Conservation (phyloP, 1,139 yeast species). For the Taphrina communis region DNA sequence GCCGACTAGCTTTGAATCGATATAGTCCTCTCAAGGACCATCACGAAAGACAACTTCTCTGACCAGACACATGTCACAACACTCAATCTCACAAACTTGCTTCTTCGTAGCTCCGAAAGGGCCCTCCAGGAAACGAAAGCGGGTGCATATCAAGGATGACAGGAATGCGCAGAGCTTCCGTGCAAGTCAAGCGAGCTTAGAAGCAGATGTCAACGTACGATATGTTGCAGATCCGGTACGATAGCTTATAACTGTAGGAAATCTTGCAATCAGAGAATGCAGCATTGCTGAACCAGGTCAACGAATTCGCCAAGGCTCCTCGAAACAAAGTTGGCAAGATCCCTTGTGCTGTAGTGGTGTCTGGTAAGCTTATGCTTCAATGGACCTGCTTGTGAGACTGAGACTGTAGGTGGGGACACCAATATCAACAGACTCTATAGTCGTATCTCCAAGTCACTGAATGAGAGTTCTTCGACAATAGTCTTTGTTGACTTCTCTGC, state of each 20-base stretch:
- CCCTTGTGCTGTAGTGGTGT: conserved; percentile 18
- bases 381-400: neutral
- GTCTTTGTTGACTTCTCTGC: conserved; percentile 21
- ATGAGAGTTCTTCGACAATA: neutral
- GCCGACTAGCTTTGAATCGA: no score
- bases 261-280: conserved; percentile 10
- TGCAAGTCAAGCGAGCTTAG: neutral
- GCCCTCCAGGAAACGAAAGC: neutral
- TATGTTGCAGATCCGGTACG: neutral
- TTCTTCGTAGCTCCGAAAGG: conserved; percentile 20
- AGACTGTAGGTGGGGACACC: conserved; percentile 11
- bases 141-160: conserved; percentile 2
- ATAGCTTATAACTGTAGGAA: neutral
- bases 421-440: conserved; percentile 9
- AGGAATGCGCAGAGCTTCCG: conserved; percentile 4
- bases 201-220: conserved; percentile 5
- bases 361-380: conserved; percentile 2
- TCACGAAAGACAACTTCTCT: neutral
- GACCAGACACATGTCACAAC: neutral
- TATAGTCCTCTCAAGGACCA: neutral
- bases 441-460: neutral
- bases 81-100: conserved; percentile 24
- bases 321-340: neutral
- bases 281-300: conserved; percentile 10
- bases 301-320: neutral